Base-by-base conservation (phyloP, 2,329 filamentous ascomycete species). In the Coniella vitis region DNA sequence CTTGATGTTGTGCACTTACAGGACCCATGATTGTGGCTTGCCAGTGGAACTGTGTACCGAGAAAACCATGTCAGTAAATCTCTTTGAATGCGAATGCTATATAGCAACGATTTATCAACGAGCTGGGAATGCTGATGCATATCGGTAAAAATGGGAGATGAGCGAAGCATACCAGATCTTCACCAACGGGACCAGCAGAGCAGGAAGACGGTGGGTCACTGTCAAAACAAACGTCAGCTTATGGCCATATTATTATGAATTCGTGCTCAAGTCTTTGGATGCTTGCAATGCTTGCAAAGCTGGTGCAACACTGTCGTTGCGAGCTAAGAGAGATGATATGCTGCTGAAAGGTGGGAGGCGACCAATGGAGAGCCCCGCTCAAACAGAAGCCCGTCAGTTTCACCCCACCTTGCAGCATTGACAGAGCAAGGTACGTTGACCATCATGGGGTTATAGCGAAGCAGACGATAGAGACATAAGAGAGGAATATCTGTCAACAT, bases 21-120 rank as follows among this genome's bases (percentile, higher is more conserved):
- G 93, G 93, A 72, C 93, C 93, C 93, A 98, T 98, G 69, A 98
- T 98, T 46, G 93, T 98, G 64, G 93, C 93, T 84, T 98, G 93
- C 93, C 93, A 98, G 83, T 97, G 93, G 69, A 98, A 98, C 91
- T 98, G 62, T 62, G 10, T 29, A 5, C 41, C 40, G 52, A 50
- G 38, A 40, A 42, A 53, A 42, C 32, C 25, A 45, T 47, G 59
- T 72, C 56, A 72, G 68, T 52, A 55, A 52, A 19, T 22, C 16
- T 35, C 42, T 31, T 25, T 7, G 32, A 41, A 25, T 34, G 38
- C 17, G 38, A 45, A 44, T 44, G 49, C 45, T 12, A 38, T 12
- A 5, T 34, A 4, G 29, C 22, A 21, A 12, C 35, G 31, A 17
- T 25, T 21, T 16, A 35, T 17, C 17, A 13, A 19, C 34, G 34